Evolutionary conservation across 139 green algal species (phyloP), one percentile per base, ranked within the genome.

Genomic region (Protoeuglena noctilucae): DNA sequence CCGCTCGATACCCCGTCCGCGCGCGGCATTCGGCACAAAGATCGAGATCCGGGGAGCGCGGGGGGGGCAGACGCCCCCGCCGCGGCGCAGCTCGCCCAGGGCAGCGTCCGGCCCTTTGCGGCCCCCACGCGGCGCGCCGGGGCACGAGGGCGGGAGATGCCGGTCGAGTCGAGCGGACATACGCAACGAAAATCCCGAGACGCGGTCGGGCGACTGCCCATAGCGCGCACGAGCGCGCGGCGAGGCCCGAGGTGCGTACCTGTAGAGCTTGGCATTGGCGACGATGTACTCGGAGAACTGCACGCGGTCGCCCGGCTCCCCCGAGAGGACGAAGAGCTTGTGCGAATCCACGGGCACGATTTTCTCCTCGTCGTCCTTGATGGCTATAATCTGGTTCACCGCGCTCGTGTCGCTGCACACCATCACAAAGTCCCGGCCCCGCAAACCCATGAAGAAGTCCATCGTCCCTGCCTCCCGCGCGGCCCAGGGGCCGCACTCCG

Each of bases 301-400:
- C 16, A 65, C 63, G 9, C 63, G 43, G 24, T 65, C 63, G 9
- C 63, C 57, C 40, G 57, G 63, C 28, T 65, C 63, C 2, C 58
- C 56, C 49, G 46, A 12, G 40, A 45, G 19, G 14, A 57, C 19
- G 30, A 40, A 57, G 21, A 48, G 39, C 18, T 17, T 41, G 48
- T 51, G n/a, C 24, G 54, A 60, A 19, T 50, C 5, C 18, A 59
- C 30, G 18, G 21, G 43, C 22, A 53, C 59, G 3, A 46, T 48
- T 95, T 86, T 94, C 62, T 94, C 84, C 67, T 98, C 92, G 54
- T 97, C 89, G 29, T 87, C 70, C 69, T 98, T 99, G 60, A 96
- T 94, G 19, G 78, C 84, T 49, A 99, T 87, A 68, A 99, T 95
- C 17, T 75, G 80, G 53, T 93, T 80, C 28, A 73, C 68, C 7